Evolutionary conservation across 176 grass and related monocot species (phyloP).

Genomic region (Secale cereale): DNA sequence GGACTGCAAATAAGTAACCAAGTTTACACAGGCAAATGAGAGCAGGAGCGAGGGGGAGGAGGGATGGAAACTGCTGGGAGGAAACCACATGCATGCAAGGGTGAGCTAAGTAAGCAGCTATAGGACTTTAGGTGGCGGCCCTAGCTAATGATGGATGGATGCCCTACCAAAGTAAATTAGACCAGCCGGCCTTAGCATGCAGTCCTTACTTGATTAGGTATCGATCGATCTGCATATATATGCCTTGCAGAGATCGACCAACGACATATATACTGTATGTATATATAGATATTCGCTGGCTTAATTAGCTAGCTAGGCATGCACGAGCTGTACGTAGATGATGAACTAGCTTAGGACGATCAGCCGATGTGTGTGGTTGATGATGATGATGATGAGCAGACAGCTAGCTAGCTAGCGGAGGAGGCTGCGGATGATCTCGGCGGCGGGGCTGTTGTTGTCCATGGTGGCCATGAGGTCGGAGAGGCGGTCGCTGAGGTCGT

Average conservation of each 20-base stretch:
- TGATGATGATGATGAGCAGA: neutral
- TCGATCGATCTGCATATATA: neutral
- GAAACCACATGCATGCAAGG: neutral
- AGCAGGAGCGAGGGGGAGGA: too few relatives aligned
- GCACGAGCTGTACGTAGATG: neutral
- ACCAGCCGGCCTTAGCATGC: neutral
- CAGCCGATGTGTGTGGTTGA: neutral
- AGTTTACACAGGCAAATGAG: constrained; percentile 20
- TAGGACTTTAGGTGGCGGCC: neutral
- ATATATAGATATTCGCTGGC: neutral
- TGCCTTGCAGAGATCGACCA: neutral
- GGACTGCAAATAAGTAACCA: constrained; percentile 30
- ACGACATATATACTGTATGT: neutral
- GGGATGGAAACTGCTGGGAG: neutral
- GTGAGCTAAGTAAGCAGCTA: constrained; percentile 6
- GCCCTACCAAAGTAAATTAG: neutral
- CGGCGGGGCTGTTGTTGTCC: constrained; percentile 58
- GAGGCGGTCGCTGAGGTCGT: constrained; percentile 70
- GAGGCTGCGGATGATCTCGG: constrained; percentile 68
- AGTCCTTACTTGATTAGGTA: neutral
- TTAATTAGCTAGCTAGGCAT: neutral
- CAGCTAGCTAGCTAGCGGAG: constrained; percentile 34
- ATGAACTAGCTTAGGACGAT: constrained; percentile 12
- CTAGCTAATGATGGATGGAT: neutral
- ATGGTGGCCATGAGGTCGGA: constrained; percentile 56